These are phyloP conservation scores for Chionographis japonica DNA, from an alignment of 106 monocot genomes.

Conservation along the genomic window DNA sequence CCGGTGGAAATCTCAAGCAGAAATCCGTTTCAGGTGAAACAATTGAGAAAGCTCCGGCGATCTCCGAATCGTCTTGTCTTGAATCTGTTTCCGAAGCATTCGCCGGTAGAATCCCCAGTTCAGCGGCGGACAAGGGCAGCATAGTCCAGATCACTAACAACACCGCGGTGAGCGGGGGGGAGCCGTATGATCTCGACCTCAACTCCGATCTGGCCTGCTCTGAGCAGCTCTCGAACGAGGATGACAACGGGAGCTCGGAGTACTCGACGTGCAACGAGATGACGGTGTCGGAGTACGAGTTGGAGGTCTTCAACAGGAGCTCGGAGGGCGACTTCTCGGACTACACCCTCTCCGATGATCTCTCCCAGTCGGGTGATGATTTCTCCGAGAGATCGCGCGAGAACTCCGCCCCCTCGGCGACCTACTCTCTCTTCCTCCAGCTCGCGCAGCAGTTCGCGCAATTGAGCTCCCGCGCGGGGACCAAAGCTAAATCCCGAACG, in stretches of 20 bases:
- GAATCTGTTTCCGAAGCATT: constrained; percentile 18
- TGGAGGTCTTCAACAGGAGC: constrained; percentile 24
- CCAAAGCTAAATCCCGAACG: constrained; percentile 1
- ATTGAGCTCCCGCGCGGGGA: constrained; percentile 5
- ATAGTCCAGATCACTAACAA: constrained; percentile 8
- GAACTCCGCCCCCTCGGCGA: constrained; percentile 34
- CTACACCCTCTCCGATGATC: constrained; percentile 22
- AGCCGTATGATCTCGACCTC: constrained; percentile 12
- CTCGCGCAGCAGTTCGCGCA: constrained; percentile 40
- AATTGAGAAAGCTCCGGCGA: constrained; percentile 8
- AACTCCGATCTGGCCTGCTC: constrained; percentile 51
- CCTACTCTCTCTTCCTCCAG: constrained; percentile 51
- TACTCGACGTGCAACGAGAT: constrained; percentile 44
- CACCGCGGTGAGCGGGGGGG: not conserved
- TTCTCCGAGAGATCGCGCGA: constrained; percentile 47
- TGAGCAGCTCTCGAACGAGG: constrained; percentile 34
- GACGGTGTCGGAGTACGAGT: constrained; percentile 36
- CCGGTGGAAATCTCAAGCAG: constrained; percentile 4
- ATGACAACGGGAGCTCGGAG: constrained; percentile 21
- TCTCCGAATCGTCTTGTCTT: constrained; percentile 41
- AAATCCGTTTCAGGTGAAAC: constrained; percentile 11
- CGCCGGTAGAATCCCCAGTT: not conserved
- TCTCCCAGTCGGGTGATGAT: constrained; percentile 33
- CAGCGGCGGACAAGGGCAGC: not conserved
- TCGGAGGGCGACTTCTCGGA: constrained; percentile 31